Conservation (phyloP, 1,284 basidiomycete genomes). For the Malassezia brasiliensis region DNA sequence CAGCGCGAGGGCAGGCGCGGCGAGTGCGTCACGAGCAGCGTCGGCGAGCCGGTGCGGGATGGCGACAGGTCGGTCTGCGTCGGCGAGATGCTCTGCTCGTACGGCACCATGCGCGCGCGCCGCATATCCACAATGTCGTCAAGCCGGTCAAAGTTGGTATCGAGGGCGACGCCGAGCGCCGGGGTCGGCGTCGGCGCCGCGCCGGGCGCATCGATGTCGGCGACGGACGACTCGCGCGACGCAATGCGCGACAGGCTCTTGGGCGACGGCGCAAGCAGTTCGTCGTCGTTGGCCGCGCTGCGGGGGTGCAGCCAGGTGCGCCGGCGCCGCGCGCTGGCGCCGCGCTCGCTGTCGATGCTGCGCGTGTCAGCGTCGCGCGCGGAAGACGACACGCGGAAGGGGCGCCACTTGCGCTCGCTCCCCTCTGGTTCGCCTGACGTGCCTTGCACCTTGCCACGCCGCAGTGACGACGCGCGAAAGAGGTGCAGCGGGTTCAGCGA, state of each 20-base stretch:
- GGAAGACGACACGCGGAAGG: not conserved
- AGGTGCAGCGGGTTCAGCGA: constrained; percentile 4
- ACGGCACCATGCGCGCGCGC: constrained; percentile 19
- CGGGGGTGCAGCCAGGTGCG: not conserved
- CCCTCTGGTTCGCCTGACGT: not conserved
- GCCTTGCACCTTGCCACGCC: not conserved
- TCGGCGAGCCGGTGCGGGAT: constrained; percentile 13
- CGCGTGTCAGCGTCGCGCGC: not conserved
- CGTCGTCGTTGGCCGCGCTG: not conserved
- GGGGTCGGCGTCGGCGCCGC: not conserved
- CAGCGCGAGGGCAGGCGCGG: constrained; percentile 1
- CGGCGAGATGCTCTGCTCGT: not conserved
- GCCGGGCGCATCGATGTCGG: not conserved
- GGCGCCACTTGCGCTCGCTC: not conserved
- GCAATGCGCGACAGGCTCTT: not conserved
- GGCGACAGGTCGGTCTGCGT: not conserved
- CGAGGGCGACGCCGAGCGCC: constrained; percentile 51
- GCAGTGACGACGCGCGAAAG: constrained; percentile 4
- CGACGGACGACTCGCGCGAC: not conserved
- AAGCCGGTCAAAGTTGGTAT: constrained; percentile 70
- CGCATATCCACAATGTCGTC: constrained; percentile 63
- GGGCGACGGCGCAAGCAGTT: not conserved
- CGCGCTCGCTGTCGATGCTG: not conserved
- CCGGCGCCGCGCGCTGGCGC: not conserved
- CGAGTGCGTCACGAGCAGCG: constrained; percentile 16